These are phyloP conservation scores for Penicillium brevicompactum DNA, from an alignment of 2,329 filamentous ascomycete species.

Conservation along the genomic window DNA sequence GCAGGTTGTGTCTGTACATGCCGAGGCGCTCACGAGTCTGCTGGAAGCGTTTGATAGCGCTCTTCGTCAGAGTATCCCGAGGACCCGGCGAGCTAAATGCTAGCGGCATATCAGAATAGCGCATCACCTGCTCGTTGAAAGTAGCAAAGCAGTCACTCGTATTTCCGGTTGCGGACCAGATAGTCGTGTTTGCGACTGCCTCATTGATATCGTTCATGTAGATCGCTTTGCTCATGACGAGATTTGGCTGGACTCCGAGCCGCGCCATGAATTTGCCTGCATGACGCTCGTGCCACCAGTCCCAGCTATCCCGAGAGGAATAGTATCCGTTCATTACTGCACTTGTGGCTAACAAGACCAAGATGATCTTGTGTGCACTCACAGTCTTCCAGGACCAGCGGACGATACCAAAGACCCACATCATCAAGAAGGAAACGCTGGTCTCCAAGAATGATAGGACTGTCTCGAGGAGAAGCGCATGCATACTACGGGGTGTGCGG, in stretches of 20 bases:
- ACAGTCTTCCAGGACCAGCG: constrained; percentile 68
- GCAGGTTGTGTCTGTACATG: constrained; percentile 80
- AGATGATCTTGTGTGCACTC: constrained; percentile 73
- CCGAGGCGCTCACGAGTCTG: constrained; percentile 82
- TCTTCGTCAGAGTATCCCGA: constrained; percentile 34
- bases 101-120: constrained; percentile 34
- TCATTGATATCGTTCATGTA: constrained; percentile 81
- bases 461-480: constrained; percentile 72
- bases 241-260: constrained; percentile 77
- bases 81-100: constrained; percentile 31
- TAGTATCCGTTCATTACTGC: constrained; percentile 72
- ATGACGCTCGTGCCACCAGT: constrained; percentile 84
- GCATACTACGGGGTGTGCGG: constrained; percentile 63
- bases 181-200: constrained; percentile 49
- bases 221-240: constrained; percentile 80
- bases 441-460: constrained; percentile 74
- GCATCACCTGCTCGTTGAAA: constrained; percentile 45
- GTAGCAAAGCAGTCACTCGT: constrained; percentile 46
- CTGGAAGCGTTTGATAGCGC: constrained; percentile 62
- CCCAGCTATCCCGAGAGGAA: constrained; percentile 69
- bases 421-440: constrained; percentile 72
- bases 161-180: constrained; percentile 29
- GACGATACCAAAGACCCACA: constrained; percentile 70
- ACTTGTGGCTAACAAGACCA: constrained; percentile 70
- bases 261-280: constrained; percentile 79